These are phyloP conservation scores for Tolypocladium endophyticum DNA, from an alignment of 2,329 filamentous ascomycete species.

Conservation along the genomic window DNA sequence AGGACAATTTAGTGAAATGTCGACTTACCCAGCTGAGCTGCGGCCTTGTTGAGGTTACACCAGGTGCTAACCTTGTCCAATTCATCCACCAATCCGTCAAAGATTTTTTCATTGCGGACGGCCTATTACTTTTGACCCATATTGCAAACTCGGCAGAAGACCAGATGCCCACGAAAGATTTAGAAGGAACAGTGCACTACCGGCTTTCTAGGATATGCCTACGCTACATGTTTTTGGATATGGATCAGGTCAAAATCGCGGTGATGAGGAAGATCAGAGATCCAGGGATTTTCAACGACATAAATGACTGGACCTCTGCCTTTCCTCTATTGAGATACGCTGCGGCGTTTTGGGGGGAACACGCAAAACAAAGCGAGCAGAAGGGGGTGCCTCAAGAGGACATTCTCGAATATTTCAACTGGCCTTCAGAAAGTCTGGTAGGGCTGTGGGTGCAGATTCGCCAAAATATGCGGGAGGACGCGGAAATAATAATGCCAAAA, in stretches of 20 bases:
- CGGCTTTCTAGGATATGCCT: constrained; percentile 14
- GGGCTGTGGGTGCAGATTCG: not conserved
- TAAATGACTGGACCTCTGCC: not conserved
- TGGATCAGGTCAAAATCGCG: constrained; percentile 10
- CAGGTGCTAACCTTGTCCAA: constrained; percentile 10
- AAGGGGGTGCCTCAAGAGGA: not conserved
- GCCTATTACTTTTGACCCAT: constrained; percentile 1
- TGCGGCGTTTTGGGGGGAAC: not conserved
- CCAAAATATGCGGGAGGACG: too few species aligned
- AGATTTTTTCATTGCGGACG: constrained; percentile 18
- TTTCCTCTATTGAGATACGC: constrained; percentile 2
- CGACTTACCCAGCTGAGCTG: constrained; percentile 12
- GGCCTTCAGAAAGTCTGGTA: not conserved
- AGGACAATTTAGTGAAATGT: constrained; percentile 5
- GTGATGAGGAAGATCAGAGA: too few species aligned
- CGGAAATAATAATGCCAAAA: too few species aligned
- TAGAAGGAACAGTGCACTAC: constrained; percentile 6
- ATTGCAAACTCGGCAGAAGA: not conserved
- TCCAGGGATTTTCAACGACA: too few species aligned
- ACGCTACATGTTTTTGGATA: constrained; percentile 9
- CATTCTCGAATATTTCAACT: not conserved
- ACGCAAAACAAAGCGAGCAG: constrained; percentile 1
- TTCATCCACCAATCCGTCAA: constrained; percentile 24
- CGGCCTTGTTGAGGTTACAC: constrained; percentile 15
- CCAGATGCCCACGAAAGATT: not conserved